Conservation (phyloP, 2,329 filamentous ascomycete genomes). For the Cordyceps farinosa region DNA sequence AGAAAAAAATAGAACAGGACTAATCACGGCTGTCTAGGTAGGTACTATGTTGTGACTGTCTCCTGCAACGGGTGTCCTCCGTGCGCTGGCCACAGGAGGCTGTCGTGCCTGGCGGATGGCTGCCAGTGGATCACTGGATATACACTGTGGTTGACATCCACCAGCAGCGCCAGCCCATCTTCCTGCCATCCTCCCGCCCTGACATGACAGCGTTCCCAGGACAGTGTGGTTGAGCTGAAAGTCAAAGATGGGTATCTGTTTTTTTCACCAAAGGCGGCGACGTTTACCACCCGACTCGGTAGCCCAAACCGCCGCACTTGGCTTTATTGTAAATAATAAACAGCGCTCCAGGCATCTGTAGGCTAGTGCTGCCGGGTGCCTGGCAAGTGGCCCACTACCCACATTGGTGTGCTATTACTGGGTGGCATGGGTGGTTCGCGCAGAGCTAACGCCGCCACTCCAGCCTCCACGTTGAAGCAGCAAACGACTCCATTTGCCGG, state of each 20-base stretch:
- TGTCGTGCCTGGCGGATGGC: too few species aligned
- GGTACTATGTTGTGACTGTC: too few species aligned
- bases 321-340: background rate
- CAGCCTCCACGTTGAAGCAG: background rate
- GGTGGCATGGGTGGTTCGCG: background rate
- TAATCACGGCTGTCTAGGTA: background rate
- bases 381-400: background rate
- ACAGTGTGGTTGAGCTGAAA: too few species aligned
- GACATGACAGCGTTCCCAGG: too few species aligned
- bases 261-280: background rate
- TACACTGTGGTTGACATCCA: too few species aligned
- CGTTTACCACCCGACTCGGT: conserved; percentile 2
- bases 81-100: too few species aligned
- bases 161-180: too few species aligned
- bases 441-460: conserved; percentile 2
- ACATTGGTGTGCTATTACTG: background rate
- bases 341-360: too few species aligned
- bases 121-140: too few species aligned
- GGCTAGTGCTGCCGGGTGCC: background rate
- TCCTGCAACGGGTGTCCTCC: too few species aligned
- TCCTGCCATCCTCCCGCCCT: too few species aligned
- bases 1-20: background rate
- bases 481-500: background rate
- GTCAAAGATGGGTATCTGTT: background rate
- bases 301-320: background rate